phyloP scores from a whole-genome alignment of 768 basidiomycete species.

The Pleurotus salmoneostramineus region DNA sequence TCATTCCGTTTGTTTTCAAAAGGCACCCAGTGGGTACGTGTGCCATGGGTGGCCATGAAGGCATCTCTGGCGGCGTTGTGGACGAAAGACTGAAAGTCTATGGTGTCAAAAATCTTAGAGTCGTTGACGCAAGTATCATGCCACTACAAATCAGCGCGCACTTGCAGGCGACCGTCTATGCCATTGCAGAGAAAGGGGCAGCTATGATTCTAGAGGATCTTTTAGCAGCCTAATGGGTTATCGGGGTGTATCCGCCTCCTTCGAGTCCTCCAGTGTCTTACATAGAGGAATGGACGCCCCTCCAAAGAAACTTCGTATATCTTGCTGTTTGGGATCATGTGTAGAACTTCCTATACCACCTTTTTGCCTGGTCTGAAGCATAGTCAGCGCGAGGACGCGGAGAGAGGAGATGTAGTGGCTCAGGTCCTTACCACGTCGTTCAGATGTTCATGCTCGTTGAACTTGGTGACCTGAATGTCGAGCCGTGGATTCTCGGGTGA shows the following conservation, averaged over 20 bases:
- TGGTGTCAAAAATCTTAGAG: slow-evolving; percentile 36
- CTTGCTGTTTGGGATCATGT: slow-evolving; percentile 71
- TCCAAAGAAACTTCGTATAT: slow-evolving; percentile 73
- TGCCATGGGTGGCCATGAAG: slow-evolving; percentile 22
- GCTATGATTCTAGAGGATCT: not conserved
- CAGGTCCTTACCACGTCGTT: slow-evolving; percentile 44
- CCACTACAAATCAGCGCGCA: not conserved
- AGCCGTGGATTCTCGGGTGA: slow-evolving; percentile 16
- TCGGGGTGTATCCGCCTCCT: too few species aligned
- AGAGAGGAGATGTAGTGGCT: too few species aligned
- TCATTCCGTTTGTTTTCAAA: not conserved
- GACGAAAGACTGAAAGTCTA: slow-evolving; percentile 36
- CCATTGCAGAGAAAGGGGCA: slow-evolving; percentile 4
- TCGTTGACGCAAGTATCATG: slow-evolving; percentile 19
- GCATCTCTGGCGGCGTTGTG: slow-evolving; percentile 29
- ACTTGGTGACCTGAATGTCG: slow-evolving; percentile 41
- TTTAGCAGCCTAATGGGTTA: too few species aligned
- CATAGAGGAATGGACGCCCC: slow-evolving; percentile 17
- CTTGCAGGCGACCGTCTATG: slow-evolving; percentile 1
- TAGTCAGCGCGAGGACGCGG: too few species aligned
- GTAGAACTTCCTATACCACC: slow-evolving; percentile 72
- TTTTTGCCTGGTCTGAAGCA: slow-evolving; percentile 49
- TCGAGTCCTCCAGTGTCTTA: not conserved
- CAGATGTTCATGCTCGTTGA: slow-evolving; percentile 56
- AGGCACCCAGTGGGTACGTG: slow-evolving; percentile 30